phyloP scores from a whole-genome alignment of 257 asterid species.

The Cynanchum wilfordii region DNA sequence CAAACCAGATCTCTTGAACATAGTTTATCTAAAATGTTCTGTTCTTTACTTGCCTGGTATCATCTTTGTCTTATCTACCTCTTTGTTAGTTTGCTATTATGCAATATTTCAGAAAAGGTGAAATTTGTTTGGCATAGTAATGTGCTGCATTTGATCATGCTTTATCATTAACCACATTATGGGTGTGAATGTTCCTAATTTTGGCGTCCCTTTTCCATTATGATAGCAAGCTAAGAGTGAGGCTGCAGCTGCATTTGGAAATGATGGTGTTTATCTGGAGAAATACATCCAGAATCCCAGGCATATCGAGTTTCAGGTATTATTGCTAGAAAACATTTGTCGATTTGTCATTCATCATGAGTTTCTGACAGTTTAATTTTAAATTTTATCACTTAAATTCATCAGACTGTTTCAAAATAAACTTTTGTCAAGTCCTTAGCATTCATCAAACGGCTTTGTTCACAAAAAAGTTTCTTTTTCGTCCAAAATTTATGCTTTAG shows the following conservation, averaged over 20 bases:
- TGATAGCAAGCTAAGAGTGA: constrained; percentile 69
- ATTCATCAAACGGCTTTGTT: not conserved
- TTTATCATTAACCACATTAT: not conserved
- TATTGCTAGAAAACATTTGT: not conserved
- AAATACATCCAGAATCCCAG: constrained; percentile 92
- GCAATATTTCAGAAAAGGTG: not conserved
- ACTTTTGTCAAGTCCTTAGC: not conserved
- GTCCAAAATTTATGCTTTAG: not conserved
- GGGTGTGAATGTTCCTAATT: not conserved
- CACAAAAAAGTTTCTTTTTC: not conserved
- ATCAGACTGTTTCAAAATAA: not conserved
- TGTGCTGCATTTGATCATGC: not conserved
- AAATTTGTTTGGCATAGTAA: not conserved
- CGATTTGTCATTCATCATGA: not conserved
- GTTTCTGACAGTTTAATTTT: not conserved
- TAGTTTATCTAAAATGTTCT: not conserved
- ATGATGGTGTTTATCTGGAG: constrained; percentile 97
- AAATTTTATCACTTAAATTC: not conserved
- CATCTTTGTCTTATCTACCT: not conserved
- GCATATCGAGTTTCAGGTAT: constrained; percentile 75
- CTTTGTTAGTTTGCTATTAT: not conserved
- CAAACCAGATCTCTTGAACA: not conserved
- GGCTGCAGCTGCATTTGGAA: constrained; percentile 99
- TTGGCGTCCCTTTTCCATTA: constrained; percentile 6
- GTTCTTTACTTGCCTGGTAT: not conserved